Evolutionary conservation across 225 moss, liverwort and hornwort genomes (phyloP), one percentile per base, ranked within the genome.

Genomic region (Climacium dendroides): DNA sequence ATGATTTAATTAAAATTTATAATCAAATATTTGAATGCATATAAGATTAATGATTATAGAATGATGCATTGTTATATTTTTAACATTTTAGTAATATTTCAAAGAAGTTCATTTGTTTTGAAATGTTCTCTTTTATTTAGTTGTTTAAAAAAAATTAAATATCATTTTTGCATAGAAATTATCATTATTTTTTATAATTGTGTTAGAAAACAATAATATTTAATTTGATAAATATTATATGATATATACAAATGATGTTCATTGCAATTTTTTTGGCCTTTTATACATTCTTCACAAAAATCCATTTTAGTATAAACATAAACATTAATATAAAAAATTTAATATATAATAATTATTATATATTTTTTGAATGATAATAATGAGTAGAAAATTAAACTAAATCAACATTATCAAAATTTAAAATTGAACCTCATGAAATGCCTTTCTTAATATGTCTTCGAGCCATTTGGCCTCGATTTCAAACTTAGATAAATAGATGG

Each of bases 401-500:
- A n/a, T 8, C 7, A 54, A 13, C 2, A 24, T 78, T 41, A 30
- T 30, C 4, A 71, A 79, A 41, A 41, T 35, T 48, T 24, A 82
- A 35, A 89, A 84, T 26, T 77, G 76, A 35, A 96, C 98, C 98
- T 98, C 98, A 25, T 95, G 83, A 45, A 80, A n/a, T 41, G 93
- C 87, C 50, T 87, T 87, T 47, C 7, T 82, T 9, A 98, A 47
- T 41, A 96, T 88, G 24, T 91, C 81, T 54, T 89, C 48, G 25
- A 98, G 88, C 93, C 96, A 96, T 53, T 88, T 88, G 32, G 95
- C 91, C 84, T 98, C 98, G 2, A 88, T 85, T 69, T 85, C 85
- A 86, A 98, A 96, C 45, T 98, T 96, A 19, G 96, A 96, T 23
- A 91, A 74, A 54, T 91, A 86, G 54, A 94, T 90, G 35, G 94